These are phyloP conservation scores for Moesziomyces aphidis DNA, from an alignment of 1,284 basidiomycete species.

Conservation along the genomic window DNA sequence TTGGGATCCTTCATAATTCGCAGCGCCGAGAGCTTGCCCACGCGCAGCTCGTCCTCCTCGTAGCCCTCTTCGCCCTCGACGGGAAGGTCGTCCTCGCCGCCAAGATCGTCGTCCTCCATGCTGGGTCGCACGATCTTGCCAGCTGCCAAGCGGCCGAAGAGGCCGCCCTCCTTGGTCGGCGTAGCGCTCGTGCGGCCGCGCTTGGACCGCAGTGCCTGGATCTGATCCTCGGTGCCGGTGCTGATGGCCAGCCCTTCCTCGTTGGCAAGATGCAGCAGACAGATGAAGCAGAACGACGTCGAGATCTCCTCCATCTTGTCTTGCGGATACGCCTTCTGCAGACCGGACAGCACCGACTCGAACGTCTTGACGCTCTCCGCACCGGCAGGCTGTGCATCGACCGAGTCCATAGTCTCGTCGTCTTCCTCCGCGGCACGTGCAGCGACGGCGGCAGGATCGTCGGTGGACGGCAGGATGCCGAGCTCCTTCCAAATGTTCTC, in stretches of 20 bases:
- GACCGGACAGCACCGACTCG: constrained; percentile 82
- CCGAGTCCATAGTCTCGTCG: constrained; percentile 27
- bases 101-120: constrained; percentile 69
- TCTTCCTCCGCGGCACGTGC: constrained; percentile 15
- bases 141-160: constrained; percentile 22
- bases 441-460: constrained; percentile 19
- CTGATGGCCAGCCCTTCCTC: constrained; percentile 80
- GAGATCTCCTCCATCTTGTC: constrained; percentile 98
- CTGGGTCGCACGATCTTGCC: constrained; percentile 56
- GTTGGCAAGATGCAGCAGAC: constrained; percentile 91
- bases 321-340: constrained; percentile 84
- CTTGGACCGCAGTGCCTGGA: constrained; percentile 44
- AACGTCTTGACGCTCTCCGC: constrained; percentile 70
- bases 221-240: constrained; percentile 42
- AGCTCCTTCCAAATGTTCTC: constrained; percentile 97
- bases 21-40: constrained; percentile 49
- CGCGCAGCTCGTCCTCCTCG: constrained; percentile 45
- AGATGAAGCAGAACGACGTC: constrained; percentile 99
- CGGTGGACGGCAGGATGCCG: constrained; percentile 61
- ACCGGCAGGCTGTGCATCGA: constrained; percentile 7
- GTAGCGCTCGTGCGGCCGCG: constrained; percentile 38
- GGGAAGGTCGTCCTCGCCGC: constrained; percentile 39
- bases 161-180: constrained; percentile 14
- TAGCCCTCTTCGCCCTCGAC: constrained; percentile 44
- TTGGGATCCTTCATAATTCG: constrained; percentile 61